Evolutionary conservation across 805 yeast genomes (phyloP).

Genomic region (Cyberlindnera sargentensis): DNA sequence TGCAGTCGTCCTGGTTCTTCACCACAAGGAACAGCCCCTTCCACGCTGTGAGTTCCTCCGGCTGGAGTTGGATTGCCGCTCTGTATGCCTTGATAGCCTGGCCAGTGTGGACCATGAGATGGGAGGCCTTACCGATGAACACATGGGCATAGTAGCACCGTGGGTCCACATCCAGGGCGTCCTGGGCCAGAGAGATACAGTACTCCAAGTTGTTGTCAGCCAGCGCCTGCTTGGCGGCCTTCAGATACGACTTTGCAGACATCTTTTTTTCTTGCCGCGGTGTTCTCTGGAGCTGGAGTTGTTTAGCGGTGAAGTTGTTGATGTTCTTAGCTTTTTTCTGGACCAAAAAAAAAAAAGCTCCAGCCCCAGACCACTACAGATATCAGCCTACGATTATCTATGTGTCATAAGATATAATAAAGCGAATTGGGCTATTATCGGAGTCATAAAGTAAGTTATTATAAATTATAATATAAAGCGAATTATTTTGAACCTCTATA

Average conservation of each 20-base stretch:
- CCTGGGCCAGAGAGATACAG: constrained; percentile 49
- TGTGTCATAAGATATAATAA: too few species aligned
- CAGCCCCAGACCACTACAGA: too few species aligned
- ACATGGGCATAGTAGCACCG: constrained; percentile 59
- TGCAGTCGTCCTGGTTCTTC: constrained; percentile 30
- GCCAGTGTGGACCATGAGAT: constrained; percentile 32
- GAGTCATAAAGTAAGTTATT: too few species aligned
- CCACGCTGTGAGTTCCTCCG: constrained; percentile 62
- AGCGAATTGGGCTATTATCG: too few species aligned
- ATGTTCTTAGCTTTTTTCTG: neutral
- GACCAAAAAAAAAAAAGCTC: too few species aligned
- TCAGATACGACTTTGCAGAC: constrained; percentile 33
- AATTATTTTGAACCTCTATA: too few species aligned
- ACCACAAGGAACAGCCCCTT: constrained; percentile 61
- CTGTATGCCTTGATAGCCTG: constrained; percentile 38
- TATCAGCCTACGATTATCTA: too few species aligned
- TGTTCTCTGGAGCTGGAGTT: too few species aligned
- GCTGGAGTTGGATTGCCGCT: constrained; percentile 43
- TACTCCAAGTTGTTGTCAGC: constrained; percentile 52
- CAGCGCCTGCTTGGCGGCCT: constrained; percentile 45
- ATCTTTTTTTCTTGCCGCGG: constrained; percentile 9
- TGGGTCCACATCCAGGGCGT: constrained; percentile 49
- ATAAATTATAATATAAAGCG: too few species aligned
- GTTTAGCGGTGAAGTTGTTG: neutral
- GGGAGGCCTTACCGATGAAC: constrained; percentile 65